Percentiles rank a stretch among this genome's conserved stretches.
Conservation (phyloP, 495 filamentous ascomycete genomes). For the Friedmanniomyces simplex region DNA sequence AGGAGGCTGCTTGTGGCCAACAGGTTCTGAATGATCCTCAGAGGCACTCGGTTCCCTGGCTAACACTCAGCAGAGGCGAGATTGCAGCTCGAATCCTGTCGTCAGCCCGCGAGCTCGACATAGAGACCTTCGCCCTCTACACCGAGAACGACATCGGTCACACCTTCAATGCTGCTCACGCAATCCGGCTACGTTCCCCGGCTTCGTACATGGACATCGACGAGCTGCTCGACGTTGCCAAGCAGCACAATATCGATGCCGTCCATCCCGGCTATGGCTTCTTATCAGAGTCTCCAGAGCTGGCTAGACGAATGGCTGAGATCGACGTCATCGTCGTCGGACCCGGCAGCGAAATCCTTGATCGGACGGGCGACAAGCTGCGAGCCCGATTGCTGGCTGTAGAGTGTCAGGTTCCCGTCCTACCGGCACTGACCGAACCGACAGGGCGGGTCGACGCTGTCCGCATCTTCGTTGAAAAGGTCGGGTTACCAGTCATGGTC, state of each 20-base stretch:
- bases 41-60: not conserved
- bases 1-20: constrained; percentile 48
- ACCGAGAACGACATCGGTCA: constrained; percentile 45
- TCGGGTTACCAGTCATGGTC: constrained; percentile 49
- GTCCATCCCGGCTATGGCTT: constrained; percentile 57
- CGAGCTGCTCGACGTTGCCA: constrained; percentile 36
- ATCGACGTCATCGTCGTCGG: constrained; percentile 45
- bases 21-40: constrained; percentile 32
- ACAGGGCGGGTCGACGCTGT: constrained; percentile 35
- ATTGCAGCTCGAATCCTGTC: constrained; percentile 50
- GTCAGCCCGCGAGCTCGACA: constrained; percentile 43
- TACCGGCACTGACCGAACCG: constrained; percentile 39
- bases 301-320: constrained; percentile 42
- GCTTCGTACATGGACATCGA: constrained; percentile 43
- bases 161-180: constrained; percentile 38
- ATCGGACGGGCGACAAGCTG: constrained; percentile 47
- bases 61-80: constrained; percentile 40
- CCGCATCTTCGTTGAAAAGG: constrained; percentile 33
- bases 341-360: constrained; percentile 42
- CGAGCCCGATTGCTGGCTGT: constrained; percentile 44
- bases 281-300: constrained; percentile 48
- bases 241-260: constrained; percentile 43
- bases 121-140: constrained; percentile 46
- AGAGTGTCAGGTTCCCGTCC: constrained; percentile 43
- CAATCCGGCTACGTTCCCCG: constrained; percentile 39